Evolutionary conservation across 768 basidiomycete genomes (phyloP), one percentile per base, ranked within the genome.

Genomic region (Tricholoma flavovirens): DNA sequence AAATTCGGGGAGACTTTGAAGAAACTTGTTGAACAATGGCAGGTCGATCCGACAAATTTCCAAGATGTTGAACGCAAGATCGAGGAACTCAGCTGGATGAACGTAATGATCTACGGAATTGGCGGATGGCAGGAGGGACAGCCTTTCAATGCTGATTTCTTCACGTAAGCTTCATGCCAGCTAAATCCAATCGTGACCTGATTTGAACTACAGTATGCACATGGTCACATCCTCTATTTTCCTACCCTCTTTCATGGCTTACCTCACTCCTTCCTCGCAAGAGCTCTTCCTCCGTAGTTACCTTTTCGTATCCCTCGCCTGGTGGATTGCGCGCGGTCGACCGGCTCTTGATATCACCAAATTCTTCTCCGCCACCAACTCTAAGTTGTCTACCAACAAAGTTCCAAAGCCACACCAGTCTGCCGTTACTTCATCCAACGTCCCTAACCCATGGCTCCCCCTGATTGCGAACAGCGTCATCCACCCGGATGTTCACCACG

Each of bases 251-350:
- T 58, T 82, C 50, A 60, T 77, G 30, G 71, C 74, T 1, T 64
- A 61, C 38, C 66, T 82, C 38, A 67, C 71, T 5, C 75, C 74
- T 0, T 51, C 66, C 1, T 82, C 80, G 1, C 76, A 82, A 54
- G 72, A 72, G 5, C 69, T 79, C n/a, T 73, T 89, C 17, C 75
- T 90, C 19, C 80, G 79, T 6, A 71, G 77, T 0, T 86, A 86
- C 69, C 77, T 90, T 62, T 70, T 79, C 9, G 69, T 73, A 32
- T 71, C 70, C 21, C 75, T 88, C 15, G 72, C 67, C 1, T 80
- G 78, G 77, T 87, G 80, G 71, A 66, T 89, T 32, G 74, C 77
- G 4, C 82, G 81, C 14, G 85, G 85, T 14, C 78, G 84, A 10
- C 78, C 79, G 0, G 52, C 66, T 1, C 68, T 85, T 51, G 71